Conservation (phyloP, 164 flowering plant genomes). For the Vitis rotundifolia region DNA sequence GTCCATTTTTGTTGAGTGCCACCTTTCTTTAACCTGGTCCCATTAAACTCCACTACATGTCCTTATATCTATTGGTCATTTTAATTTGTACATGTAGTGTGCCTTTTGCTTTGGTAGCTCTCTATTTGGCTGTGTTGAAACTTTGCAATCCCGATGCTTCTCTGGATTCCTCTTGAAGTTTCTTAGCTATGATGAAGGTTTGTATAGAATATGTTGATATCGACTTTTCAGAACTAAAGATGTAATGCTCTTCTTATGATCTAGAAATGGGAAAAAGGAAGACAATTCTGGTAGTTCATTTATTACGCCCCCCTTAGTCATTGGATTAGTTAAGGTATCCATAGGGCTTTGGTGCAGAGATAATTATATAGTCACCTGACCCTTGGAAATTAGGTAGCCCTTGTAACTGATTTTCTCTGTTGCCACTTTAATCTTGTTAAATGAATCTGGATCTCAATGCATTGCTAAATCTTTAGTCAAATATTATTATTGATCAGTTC, state of each 20-base stretch:
- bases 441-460: neutral
- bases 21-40: constrained; percentile 6
- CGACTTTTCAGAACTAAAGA: too few relatives aligned
- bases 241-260: neutral
- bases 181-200: neutral
- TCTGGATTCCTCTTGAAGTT: constrained; percentile 3
- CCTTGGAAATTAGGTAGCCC: neutral
- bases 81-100: neutral
- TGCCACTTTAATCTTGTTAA: neutral
- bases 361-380: neutral
- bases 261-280: neutral
- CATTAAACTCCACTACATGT: constrained; percentile 2
- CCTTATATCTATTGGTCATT: neutral
- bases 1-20: neutral
- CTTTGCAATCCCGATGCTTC: constrained; percentile 1
- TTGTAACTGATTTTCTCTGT: constrained; percentile 1
- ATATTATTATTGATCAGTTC: too few relatives aligned
- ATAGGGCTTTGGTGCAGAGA: neutral
- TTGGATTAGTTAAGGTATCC: neutral
- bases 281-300: neutral
- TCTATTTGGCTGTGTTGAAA: constrained; percentile 2
- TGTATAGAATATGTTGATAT: neutral
- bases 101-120: constrained; percentile 1
- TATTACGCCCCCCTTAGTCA: neutral
- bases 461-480: too few relatives aligned